phyloP scores from a whole-genome alignment of 116 monocot species.

The Thalassia testudinum region DNA sequence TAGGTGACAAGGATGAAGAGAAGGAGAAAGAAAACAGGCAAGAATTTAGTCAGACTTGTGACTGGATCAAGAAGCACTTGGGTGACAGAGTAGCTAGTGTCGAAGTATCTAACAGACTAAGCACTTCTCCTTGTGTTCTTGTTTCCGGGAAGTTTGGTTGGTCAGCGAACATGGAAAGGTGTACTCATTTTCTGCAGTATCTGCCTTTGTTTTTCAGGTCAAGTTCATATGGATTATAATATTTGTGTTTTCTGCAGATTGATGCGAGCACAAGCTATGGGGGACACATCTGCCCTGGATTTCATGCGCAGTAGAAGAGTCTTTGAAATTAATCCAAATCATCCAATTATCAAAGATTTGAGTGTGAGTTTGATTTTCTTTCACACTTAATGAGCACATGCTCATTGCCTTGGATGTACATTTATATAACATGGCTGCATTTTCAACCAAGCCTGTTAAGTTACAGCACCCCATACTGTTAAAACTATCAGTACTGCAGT shows the following conservation, averaged over 20 bases:
- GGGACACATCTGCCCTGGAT: slow-evolving; percentile 62
- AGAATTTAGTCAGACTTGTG: slow-evolving; percentile 73
- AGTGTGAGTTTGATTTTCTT: slow-evolving; percentile 33
- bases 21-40: slow-evolving; percentile 82
- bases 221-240: background rate
- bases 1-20: slow-evolving; percentile 87
- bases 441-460: no score
- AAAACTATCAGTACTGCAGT: no score
- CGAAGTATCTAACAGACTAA: slow-evolving; percentile 76
- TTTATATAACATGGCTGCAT: no score
- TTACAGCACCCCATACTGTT: no score
- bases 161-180: slow-evolving; percentile 99
- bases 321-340: slow-evolving; percentile 91
- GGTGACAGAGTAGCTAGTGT: slow-evolving; percentile 89
- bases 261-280: slow-evolving; percentile 83
- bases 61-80: slow-evolving; percentile 90
- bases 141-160: slow-evolving; percentile 93
- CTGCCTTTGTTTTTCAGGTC: background rate
- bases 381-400: no score
- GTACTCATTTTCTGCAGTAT: background rate
- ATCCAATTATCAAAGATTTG: slow-evolving; percentile 72
- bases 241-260: slow-evolving; percentile 30
- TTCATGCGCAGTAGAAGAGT: slow-evolving; percentile 92
- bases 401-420: no score
- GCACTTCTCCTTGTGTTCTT: slow-evolving; percentile 83